phyloP scores from a whole-genome alignment of 352 stramenopile species.

The Phytopythium aichiense region DNA sequence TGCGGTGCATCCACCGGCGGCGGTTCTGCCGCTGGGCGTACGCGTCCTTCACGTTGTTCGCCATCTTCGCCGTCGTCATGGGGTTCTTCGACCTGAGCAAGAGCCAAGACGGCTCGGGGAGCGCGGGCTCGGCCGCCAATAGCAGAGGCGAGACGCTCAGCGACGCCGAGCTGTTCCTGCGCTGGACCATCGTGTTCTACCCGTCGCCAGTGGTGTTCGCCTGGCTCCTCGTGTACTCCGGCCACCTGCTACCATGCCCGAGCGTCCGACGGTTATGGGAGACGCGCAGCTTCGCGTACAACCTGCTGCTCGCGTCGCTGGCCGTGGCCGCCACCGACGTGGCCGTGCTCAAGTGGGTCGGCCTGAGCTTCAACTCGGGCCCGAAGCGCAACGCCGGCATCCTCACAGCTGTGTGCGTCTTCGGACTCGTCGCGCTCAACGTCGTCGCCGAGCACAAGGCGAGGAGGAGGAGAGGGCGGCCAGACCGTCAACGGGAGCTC shows the following conservation, averaged over 20 bases:
- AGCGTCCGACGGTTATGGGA: background rate
- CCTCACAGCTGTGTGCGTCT: background rate
- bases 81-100: background rate
- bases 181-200: background rate
- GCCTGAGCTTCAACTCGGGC: background rate
- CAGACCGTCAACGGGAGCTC: background rate
- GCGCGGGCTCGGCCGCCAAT: background rate
- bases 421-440: background rate
- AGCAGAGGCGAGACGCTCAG: background rate
- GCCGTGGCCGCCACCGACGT: background rate
- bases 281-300: background rate
- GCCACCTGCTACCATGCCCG: background rate
- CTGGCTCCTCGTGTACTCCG: background rate
- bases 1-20: background rate
- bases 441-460: background rate
- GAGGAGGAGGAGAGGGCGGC: background rate
- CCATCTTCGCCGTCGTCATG: background rate
- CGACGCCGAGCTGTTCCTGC: background rate
- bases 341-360: background rate
- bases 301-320: background rate
- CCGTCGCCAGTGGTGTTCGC: background rate
- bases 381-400: background rate
- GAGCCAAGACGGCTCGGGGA: background rate
- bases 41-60: background rate
- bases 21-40: background rate